Base-by-base conservation (phyloP, 805 yeast genomes). In the Cyberlindnera misumaiensis region DNA sequence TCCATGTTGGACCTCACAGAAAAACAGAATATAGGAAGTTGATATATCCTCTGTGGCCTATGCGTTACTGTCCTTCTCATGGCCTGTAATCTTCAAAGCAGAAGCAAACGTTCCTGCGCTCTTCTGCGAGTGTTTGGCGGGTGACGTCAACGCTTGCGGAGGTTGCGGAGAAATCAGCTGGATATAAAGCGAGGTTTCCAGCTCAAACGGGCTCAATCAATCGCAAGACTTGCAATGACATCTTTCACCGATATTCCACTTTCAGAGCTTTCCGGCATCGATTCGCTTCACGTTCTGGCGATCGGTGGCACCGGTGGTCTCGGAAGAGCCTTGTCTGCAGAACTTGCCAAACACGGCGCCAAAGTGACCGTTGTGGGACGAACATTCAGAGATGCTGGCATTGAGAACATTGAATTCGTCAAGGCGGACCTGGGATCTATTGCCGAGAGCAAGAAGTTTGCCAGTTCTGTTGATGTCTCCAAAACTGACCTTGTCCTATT, bases 1-100 rank as follows among this genome's bases (percentile, higher is more conserved):
- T 68, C 76, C 1, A 58, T 64, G 45, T 53, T 73, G 39, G 81
- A 75, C 53, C 51, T 73, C 28, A 76, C 82, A 4, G 80, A 75
- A 10, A 18, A 7, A 12, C 34, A 18, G 27, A 17, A 2, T 10
- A 2, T 10, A 12, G 22, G 17, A 31, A 20, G 26, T 22, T 20
- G 4, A 18, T 20, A 17, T 20, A 29, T 13, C 32, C 15, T 14
- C 16, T 29, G 15, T 29, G 32, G 13, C 10, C n/a, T 6, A 12
- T n/a, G n/a, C n/a, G n/a, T n/a, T n/a, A n/a, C n/a, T n/a, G n/a
- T n/a, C n/a, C n/a, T n/a, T n/a, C n/a, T n/a, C n/a, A n/a, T n/a
- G n/a, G n/a, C n/a, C n/a, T n/a, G n/a, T n/a, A n/a, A n/a, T n/a
- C n/a, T n/a, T n/a, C n/a, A n/a, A n/a, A n/a, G n/a, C n/a, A n/a